Base-by-base conservation (phyloP, 2,329 filamentous ascomycete genomes). In the Colletotrichum salicis region DNA sequence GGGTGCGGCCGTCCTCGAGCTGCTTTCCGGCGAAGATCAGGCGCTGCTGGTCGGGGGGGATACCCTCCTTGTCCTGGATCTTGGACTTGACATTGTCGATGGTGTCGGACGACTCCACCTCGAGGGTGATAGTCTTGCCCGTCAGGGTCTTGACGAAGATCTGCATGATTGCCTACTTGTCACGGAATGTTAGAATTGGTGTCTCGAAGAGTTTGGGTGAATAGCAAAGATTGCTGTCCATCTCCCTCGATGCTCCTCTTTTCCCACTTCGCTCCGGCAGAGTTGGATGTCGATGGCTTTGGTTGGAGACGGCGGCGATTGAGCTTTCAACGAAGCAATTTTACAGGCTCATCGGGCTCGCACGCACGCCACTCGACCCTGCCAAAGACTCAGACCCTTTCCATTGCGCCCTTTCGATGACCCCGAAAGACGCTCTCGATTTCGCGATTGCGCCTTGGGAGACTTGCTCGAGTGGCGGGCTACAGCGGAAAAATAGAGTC, bases 21-120 rank as follows among this genome's bases (percentile, higher is more conserved):
- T 99, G 96, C 93, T 99, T 99, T 86, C 96, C 96, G 82, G 96
- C 96, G 87, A 98, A 99, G 92, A 99, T 99, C 86, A 99, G 88
- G 85, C 96, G 96, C 90, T 99, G 96, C 87, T 98, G 96, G 89
- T 98, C 96, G 60, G 96, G 96, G 83, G 96, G 96, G 79, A 99
- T 99, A 79, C 96, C 96, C 90, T 99, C 96, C 94, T 98, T 99
- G 92, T 98, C 96, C 94, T 92, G 88, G 80, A 91, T 91, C 92
- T 99, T 98, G 89, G 94, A 94, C 93, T 98, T 98, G 89, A 99
- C 96, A 93, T 98, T 98, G 92, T 98, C 96, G 88, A 99, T 98
- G 84, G 96, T 98, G 88, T 99, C 96, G 83, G 93, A 96, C 82
- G 95, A 97, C 93, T 98, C 96, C 88, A 98, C 96, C 95, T 99